phyloP scores from a whole-genome alignment of 805 yeast genomes.

The Starmerella potacharoeniae region DNA sequence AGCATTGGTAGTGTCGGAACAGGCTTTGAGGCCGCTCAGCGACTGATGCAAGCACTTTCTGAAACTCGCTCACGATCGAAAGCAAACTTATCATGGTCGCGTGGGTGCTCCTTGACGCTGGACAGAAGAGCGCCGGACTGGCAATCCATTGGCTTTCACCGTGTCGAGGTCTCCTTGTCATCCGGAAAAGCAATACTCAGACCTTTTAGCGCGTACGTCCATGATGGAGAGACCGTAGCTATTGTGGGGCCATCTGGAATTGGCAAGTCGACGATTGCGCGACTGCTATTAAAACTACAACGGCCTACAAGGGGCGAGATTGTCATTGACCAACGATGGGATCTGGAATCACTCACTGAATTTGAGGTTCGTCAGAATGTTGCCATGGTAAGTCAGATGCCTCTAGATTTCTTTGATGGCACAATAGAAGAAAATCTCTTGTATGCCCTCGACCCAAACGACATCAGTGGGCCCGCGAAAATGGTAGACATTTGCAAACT shows the following conservation, averaged over 20 bases:
- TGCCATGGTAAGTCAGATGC: conserved; percentile 65
- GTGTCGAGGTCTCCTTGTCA: conserved; percentile 14
- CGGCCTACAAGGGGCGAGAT: conserved; percentile 33
- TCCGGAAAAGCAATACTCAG: conserved; percentile 29
- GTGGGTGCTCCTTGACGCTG: background rate
- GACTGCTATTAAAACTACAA: conserved; percentile 46
- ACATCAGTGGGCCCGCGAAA: background rate
- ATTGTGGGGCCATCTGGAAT: conserved; percentile 80
- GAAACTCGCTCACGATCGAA: background rate
- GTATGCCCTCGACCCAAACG: conserved; percentile 12
- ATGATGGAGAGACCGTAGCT: conserved; percentile 44
- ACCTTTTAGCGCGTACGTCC: conserved; percentile 35
- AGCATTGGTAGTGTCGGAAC: conserved; percentile 71
- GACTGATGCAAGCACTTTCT: conserved; percentile 13
- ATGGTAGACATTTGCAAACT: conserved; percentile 29
- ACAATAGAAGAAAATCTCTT: conserved; percentile 55
- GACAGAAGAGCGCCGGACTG: conserved; percentile 3
- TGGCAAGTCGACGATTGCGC: conserved; percentile 74
- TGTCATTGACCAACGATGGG: conserved; percentile 35
- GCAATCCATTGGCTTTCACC: conserved; percentile 8
- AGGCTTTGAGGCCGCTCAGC: conserved; percentile 40
- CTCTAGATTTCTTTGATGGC: conserved; percentile 56
- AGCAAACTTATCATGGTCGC: background rate
- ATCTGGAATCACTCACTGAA: conserved; percentile 38
- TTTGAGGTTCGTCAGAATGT: conserved; percentile 42